phyloP scores from a whole-genome alignment of 805 yeast species.

The Pichia cephalocereana region DNA sequence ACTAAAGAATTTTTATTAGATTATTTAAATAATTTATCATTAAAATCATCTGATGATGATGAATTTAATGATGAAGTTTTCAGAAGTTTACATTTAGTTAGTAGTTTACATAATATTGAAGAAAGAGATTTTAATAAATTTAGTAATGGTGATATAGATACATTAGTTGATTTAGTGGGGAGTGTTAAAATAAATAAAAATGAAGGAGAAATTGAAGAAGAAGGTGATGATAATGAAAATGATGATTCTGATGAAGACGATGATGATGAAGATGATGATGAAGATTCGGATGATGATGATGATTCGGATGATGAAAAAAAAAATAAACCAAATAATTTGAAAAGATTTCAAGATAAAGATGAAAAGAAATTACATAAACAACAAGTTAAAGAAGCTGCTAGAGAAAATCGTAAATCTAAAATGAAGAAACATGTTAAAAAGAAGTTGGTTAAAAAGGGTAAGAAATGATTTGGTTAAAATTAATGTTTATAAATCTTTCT shows the following conservation, averaged over 20 bases:
- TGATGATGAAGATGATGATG: constrained; percentile 10
- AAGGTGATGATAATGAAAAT: constrained; percentile 11
- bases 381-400: constrained; percentile 65
- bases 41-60: constrained; percentile 41
- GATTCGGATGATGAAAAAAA: constrained; percentile 20
- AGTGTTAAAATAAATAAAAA: constrained; percentile 19
- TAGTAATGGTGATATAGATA: constrained; percentile 69
- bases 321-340: constrained; percentile 43
- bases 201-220: constrained; percentile 16
- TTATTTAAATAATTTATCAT: constrained; percentile 43
- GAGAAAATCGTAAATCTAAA: constrained; percentile 72
- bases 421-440: constrained; percentile 79
- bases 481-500: too few relatives aligned
- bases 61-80: constrained; percentile 80
- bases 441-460: constrained; percentile 51
- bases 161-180: constrained; percentile 58
- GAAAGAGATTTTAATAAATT: constrained; percentile 84
- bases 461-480: constrained; percentile 2
- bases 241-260: constrained; percentile 25
- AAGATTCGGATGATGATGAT: constrained; percentile 22
- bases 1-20: constrained; percentile 32
- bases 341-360: constrained; percentile 73
- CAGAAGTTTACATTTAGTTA: constrained; percentile 66
- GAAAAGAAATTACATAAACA: constrained; percentile 66
- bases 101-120: constrained; percentile 75